Percentiles rank a stretch among this genome's conserved stretches.
Conservation (phyloP, 495 filamentous ascomycete species). For the Neurospora discreta region DNA sequence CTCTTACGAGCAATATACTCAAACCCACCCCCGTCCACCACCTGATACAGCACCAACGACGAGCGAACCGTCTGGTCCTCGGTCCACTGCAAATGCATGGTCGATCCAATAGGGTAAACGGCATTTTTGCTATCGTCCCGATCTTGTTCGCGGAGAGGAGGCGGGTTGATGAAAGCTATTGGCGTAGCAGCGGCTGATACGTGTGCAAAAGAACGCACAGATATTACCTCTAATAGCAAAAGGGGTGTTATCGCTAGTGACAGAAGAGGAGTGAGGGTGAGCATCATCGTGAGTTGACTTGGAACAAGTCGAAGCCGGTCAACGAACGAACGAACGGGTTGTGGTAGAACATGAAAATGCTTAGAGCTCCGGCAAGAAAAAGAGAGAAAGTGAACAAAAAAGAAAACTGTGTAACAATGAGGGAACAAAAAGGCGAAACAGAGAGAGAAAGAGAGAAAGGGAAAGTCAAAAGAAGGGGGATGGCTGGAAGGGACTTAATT, state of each 20-base stretch:
- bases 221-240: not conserved
- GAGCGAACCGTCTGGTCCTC: not conserved
- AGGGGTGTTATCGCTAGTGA: not conserved
- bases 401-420: slow-evolving; percentile 4
- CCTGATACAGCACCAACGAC: not conserved
- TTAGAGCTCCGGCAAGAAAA: not conserved
- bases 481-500: too few species aligned
- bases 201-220: not conserved
- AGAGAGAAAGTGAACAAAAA: too few species aligned
- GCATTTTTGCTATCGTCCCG: not conserved
- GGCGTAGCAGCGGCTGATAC: not conserved
- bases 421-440: not conserved
- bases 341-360: not conserved
- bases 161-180: not conserved
- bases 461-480: not conserved
- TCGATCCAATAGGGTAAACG: not conserved
- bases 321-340: too few species aligned
- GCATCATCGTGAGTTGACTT: not conserved
- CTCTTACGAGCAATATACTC: not conserved
- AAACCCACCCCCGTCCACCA: not conserved
- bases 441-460: not conserved
- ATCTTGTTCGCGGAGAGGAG: not conserved
- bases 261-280: not conserved
- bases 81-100: not conserved
- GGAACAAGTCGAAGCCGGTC: not conserved